phyloP scores from a whole-genome alignment of 1,284 basidiomycete species.

The Rhodotorula sp. region DNA sequence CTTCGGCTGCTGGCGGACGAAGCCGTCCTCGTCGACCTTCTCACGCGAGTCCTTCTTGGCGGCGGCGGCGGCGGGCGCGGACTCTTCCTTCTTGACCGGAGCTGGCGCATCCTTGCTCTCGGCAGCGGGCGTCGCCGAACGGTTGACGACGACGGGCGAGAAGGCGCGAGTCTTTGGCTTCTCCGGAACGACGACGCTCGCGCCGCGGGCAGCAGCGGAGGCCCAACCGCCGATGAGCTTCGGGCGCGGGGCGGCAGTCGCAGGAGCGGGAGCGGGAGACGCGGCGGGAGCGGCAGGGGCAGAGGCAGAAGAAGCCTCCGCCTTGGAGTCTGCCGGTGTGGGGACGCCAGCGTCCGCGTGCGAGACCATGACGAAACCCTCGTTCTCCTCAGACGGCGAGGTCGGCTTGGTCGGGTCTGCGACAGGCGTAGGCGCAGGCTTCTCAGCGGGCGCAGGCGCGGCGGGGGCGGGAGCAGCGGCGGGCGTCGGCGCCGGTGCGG shows the following conservation, averaged over 20 bases:
- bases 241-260: conserved; percentile 5
- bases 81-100: not conserved
- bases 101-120: too few species aligned
- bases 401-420: not conserved
- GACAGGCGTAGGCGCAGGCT: not conserved
- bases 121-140: not conserved
- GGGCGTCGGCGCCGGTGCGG: not conserved
- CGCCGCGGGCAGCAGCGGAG: conserved; percentile 37
- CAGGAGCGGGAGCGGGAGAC: not conserved
- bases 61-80: not conserved
- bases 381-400: conserved; percentile 4
- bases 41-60: not conserved
- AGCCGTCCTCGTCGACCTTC: conserved; percentile 16
- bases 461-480: not conserved
- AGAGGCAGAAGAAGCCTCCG: not conserved
- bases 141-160: conserved; percentile 3
- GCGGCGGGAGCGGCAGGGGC: conserved; percentile 1
- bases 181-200: conserved; percentile 8
- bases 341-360: conserved; percentile 15
- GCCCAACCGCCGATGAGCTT: conserved; percentile 23
- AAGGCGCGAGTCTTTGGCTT: conserved; percentile 12
- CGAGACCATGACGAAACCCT: conserved; percentile 26
- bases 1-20: conserved; percentile 16
- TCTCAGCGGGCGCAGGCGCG: not conserved
- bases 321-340: conserved; percentile 1